These are phyloP conservation scores for Myriosclerotinia duriaeana DNA, from an alignment of 2,329 filamentous ascomycete species.

Conservation along the genomic window DNA sequence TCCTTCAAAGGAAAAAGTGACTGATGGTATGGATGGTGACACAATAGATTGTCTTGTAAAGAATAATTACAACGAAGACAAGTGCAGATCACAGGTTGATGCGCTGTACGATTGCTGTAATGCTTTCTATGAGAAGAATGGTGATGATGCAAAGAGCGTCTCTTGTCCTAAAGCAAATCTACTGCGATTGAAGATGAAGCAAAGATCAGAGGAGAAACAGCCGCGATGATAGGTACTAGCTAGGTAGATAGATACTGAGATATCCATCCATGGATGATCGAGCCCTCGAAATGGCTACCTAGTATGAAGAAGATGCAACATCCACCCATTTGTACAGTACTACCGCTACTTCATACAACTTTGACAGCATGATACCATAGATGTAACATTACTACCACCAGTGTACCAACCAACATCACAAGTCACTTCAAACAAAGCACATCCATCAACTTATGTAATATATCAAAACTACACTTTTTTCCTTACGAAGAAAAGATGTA, in stretches of 20 bases:
- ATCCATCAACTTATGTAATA: not conserved
- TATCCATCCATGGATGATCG: too few relatives aligned
- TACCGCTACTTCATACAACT: not conserved
- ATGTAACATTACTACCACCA: not conserved
- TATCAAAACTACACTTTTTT: not conserved
- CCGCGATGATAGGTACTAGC: not conserved
- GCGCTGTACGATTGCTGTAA: constrained; percentile 93
- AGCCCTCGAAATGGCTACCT: not conserved
- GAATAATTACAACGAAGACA: constrained; percentile 82
- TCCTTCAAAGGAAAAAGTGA: too few relatives aligned
- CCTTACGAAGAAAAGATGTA: constrained; percentile 39
- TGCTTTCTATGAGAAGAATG: constrained; percentile 77
- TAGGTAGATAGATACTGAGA: constrained; percentile 13
- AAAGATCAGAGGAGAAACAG: constrained; percentile 45
- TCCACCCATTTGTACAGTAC: not conserved
- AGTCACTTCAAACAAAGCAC: not conserved
- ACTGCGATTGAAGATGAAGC: constrained; percentile 81
- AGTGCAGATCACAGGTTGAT: constrained; percentile 74
- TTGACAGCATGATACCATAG: not conserved
- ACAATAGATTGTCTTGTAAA: constrained; percentile 74
- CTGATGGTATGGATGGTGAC: constrained; percentile 13
- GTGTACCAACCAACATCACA: not conserved
- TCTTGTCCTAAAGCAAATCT: constrained; percentile 85
- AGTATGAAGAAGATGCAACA: too few relatives aligned
- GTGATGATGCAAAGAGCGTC: constrained; percentile 71